Base-by-base conservation (phyloP, 306 rosid genomes). In the Sechiopsis laciniata region DNA sequence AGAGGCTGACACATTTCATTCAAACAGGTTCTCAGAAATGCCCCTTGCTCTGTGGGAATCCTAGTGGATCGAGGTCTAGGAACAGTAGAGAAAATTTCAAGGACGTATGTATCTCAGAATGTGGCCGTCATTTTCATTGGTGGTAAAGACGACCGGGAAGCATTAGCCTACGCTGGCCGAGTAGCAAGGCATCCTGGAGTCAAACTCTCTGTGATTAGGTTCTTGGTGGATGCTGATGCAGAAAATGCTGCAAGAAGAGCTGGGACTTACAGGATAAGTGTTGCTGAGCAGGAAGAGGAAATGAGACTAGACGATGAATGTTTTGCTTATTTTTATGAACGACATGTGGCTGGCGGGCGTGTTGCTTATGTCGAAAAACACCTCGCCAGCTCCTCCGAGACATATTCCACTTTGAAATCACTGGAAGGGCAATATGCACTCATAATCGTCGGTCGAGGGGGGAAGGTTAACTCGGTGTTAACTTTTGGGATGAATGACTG, bases 31-130 rank as follows among this genome's bases (percentile, higher is more conserved):
- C 61, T 91, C 58, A 87, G 79, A 76, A 84, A 74, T 73, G 90
- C 97, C 51, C 92, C 96, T 8, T 91, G 99, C 75, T 86, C 99
- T 0, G 96, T 94, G 56, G 99, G 96, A 50, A 89, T 94, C 77
- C 87, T 94, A 2, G 96, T 94, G 76, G 95, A 91, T 83, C 86
- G 97, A 80, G 99, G 99, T 54, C 76, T 94, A n/a, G 95, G 99
- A 61, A 46, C 85, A 68, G 79, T 85, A 0, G 86, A 73, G 20
- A 93, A 83, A 46, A 82, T 90, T 51, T 79, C 90, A 21, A 80
- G 79, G 73, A 48, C 88, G 2, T 50, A 72, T 22, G 66, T 54
- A 56, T 71, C 87, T 46, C 17, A 84, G 42, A 82, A 84, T n/a
- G 87, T 91, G 29, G 97, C 92, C 1, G 88, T 84, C 29, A 80